A percentile compares a stretch with the other conserved stretches of the same genome.
Evolutionary conservation across 371 early-diverging fungal genomes (phyloP).

Genomic region (Apophysomyces variabilis): DNA sequence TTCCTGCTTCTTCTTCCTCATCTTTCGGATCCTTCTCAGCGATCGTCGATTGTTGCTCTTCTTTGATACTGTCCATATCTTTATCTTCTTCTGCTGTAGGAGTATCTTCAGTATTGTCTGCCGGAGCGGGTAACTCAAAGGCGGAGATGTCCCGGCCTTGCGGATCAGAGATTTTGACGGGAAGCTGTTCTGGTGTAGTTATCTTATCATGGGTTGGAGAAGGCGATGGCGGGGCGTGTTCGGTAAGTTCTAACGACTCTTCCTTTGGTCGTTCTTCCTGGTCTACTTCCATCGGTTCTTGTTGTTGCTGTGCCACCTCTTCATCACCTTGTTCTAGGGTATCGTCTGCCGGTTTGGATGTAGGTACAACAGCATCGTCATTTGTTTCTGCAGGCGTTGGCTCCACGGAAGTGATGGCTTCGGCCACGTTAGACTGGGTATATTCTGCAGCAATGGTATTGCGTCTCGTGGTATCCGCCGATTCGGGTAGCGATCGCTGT

Average conservation of each 20-base stretch:
- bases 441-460: constrained; percentile 24
- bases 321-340: constrained; percentile 7
- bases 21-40: no score
- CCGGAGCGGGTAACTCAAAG: constrained; percentile 15
- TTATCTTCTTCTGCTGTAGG: neutral
- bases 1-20: neutral
- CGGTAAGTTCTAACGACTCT: neutral
- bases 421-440: constrained; percentile 11
- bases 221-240: neutral
- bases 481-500: constrained; percentile 13
- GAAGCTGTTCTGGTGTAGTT: neutral
- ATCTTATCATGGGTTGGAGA: neutral
- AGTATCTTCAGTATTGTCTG: neutral
- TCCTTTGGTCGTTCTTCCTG: constrained; percentile 14
- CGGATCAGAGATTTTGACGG: neutral
- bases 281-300: constrained; percentile 14
- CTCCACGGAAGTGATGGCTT: neutral
- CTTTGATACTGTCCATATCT: constrained; percentile 1
- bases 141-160: constrained; percentile 17
- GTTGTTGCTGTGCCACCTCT: constrained; percentile 5
- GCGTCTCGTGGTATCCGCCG: constrained; percentile 18
- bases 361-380: constrained; percentile 4
- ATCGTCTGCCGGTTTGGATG: constrained; percentile 4
- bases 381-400: neutral
- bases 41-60: neutral